phyloP scores from a whole-genome alignment of 2,329 filamentous ascomycete species.

The Neofusicoccum laricinum region DNA sequence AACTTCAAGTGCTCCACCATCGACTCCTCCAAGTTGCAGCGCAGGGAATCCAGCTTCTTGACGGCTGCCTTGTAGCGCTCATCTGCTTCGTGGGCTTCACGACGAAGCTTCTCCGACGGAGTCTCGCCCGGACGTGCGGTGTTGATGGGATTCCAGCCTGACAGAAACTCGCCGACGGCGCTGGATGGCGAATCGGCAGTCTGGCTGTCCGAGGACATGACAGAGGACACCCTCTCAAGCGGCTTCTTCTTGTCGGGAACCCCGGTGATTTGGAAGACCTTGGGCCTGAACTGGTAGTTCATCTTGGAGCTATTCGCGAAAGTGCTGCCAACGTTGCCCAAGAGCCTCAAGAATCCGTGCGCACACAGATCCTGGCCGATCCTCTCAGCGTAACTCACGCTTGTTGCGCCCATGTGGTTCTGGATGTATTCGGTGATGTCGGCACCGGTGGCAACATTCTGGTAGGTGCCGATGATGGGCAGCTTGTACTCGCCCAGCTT shows the following conservation, averaged over 20 bases:
- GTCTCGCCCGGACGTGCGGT: constrained; percentile 92
- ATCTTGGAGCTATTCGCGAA: constrained; percentile 98
- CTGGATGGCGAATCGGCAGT: constrained; percentile 77
- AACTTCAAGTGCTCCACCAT: constrained; percentile 92
- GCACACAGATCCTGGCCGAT: constrained; percentile 91
- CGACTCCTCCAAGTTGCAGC: constrained; percentile 92
- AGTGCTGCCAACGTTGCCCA: constrained; percentile 90
- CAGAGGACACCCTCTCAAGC: constrained; percentile 71
- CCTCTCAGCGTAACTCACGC: constrained; percentile 84
- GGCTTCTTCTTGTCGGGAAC: constrained; percentile 82
- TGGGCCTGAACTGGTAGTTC: constrained; percentile 96
- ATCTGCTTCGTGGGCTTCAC: constrained; percentile 86
- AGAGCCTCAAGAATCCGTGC: constrained; percentile 80
- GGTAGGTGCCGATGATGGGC: constrained; percentile 89
- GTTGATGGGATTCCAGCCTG: constrained; percentile 90
- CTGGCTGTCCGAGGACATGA: constrained; percentile 52
- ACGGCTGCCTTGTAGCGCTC: constrained; percentile 89
- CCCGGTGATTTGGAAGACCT: constrained; percentile 83
- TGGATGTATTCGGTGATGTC: constrained; percentile 97
- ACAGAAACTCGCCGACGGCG: constrained; percentile 82
- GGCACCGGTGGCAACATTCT: constrained; percentile 85
- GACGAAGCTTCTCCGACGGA: constrained; percentile 75
- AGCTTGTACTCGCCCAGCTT: constrained; percentile 90
- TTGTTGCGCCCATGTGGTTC: constrained; percentile 78
- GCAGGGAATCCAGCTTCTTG: constrained; percentile 80